Conservation (phyloP, 352 stramenopile genomes). For the Globisporangium paddicum region DNA sequence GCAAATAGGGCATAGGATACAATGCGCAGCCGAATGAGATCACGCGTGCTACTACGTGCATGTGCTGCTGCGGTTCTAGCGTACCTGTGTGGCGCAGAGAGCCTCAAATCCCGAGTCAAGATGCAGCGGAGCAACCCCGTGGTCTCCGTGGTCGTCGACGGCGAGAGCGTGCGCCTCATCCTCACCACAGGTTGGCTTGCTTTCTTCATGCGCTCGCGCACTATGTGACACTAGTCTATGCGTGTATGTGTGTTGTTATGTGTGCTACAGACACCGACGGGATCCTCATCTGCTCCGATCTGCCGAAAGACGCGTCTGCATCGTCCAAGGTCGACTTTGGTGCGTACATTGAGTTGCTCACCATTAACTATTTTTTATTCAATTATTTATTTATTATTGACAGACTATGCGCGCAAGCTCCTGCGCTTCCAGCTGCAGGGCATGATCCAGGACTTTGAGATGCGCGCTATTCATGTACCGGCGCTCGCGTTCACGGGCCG, state of each 20-base stretch:
- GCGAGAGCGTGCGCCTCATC: constrained; percentile 27
- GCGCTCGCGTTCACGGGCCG: constrained; percentile 18
- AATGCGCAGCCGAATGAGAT: neutral
- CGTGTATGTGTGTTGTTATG: neutral
- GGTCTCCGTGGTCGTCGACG: constrained; percentile 26
- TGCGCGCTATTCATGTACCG: constrained; percentile 23
- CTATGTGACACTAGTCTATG: neutral
- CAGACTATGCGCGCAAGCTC: constrained; percentile 54
- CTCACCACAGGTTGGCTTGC: constrained; percentile 36
- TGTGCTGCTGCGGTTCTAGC: neutral
- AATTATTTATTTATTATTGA: neutral
- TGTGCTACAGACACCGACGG: constrained; percentile 28
- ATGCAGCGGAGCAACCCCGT: constrained; percentile 40
- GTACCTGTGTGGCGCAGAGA: neutral
- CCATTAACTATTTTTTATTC: neutral
- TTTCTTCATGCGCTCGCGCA: neutral
- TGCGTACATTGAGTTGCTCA: neutral
- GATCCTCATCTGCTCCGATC: constrained; percentile 33
- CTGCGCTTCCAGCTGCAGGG: constrained; percentile 43
- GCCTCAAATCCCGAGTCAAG: constrained; percentile 22
- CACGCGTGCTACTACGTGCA: neutral
- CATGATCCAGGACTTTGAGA: constrained; percentile 21
- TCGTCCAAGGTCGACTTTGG: constrained; percentile 31
- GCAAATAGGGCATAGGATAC: too few species aligned
- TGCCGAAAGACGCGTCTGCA: constrained; percentile 1